These are phyloP conservation scores for Lolium perenne DNA, from an alignment of 176 grass and related monocot species.

Conservation along the genomic window DNA sequence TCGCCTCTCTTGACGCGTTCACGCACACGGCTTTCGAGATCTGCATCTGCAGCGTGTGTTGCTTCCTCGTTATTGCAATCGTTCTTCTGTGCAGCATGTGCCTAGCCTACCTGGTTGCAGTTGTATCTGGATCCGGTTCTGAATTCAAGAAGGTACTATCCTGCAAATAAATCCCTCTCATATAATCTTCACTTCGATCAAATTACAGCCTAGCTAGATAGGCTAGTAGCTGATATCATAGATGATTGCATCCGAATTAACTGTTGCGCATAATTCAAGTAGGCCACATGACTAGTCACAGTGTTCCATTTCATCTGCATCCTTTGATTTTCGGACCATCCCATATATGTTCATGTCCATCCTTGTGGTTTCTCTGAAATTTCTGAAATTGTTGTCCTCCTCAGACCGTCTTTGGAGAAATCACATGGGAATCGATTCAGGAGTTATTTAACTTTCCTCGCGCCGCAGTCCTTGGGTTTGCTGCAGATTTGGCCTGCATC, in stretches of 20 bases:
- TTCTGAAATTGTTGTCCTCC: neutral
- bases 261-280: neutral
- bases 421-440: neutral
- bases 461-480: accelerated
- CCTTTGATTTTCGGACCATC: neutral
- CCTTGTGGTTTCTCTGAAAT: neutral
- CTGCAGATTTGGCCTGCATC: neutral
- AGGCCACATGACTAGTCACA: neutral
- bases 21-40: neutral
- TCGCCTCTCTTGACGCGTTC: neutral
- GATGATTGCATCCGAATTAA: neutral
- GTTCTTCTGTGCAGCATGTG: neutral
- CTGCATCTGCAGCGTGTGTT: neutral
- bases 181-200: neutral
- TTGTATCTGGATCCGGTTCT: neutral
- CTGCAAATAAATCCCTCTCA: neutral
- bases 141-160: neutral
- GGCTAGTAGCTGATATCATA: neutral
- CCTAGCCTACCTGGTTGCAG: neutral
- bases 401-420: neutral
- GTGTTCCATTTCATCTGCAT: neutral
- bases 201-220: neutral
- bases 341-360: neutral
- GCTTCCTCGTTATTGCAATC: neutral
- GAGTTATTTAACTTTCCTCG: neutral